A percentile compares a stretch with the other conserved stretches of the same genome.
Evolutionary conservation across 257 asterid genomes (phyloP).

Genomic region (Thymus quinquecostatus): DNA sequence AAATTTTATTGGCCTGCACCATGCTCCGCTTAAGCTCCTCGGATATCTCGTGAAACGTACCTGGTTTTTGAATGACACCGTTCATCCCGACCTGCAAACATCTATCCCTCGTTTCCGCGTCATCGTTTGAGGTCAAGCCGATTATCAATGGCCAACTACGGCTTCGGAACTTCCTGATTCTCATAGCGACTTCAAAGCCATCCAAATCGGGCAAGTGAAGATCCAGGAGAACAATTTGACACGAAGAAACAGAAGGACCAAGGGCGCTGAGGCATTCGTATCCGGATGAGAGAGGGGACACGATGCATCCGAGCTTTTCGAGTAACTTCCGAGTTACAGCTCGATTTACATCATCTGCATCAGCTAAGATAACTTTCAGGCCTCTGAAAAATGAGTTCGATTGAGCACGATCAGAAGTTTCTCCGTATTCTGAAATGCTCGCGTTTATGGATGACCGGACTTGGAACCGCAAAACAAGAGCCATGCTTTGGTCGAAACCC

Average conservation of each 20-base stretch:
- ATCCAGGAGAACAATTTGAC: constrained; percentile 72
- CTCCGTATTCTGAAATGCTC: constrained; percentile 58
- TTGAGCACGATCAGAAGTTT: constrained; percentile 47
- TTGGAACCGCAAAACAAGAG: constrained; percentile 74
- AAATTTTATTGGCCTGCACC: constrained; percentile 52
- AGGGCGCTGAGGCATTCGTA: constrained; percentile 69
- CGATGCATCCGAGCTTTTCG: constrained; percentile 83
- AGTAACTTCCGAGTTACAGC: constrained; percentile 78
- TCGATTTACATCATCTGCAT: constrained; percentile 71
- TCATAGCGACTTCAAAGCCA: constrained; percentile 74
- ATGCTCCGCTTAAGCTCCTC: constrained; percentile 65
- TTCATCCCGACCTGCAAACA: constrained; percentile 76
- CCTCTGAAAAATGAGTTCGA: constrained; percentile 67
- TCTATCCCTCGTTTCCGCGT: constrained; percentile 51
- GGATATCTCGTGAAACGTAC: constrained; percentile 63
- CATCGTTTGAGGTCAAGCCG: constrained; percentile 66
- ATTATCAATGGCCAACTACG: constrained; percentile 77
- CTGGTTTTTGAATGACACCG: constrained; percentile 76
- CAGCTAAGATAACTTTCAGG: constrained; percentile 76
- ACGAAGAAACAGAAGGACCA: constrained; percentile 50
- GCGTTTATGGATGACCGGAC: constrained; percentile 47
- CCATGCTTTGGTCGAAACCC: constrained; percentile 81
- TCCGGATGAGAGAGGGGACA: constrained; percentile 76
- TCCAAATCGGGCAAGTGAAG: constrained; percentile 81
- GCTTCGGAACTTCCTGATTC: constrained; percentile 77